Percentiles rank a stretch among this genome's conserved stretches.
Evolutionary conservation across 257 asterid genomes (phyloP).

Genomic region (Solanum pimpinellifolium): DNA sequence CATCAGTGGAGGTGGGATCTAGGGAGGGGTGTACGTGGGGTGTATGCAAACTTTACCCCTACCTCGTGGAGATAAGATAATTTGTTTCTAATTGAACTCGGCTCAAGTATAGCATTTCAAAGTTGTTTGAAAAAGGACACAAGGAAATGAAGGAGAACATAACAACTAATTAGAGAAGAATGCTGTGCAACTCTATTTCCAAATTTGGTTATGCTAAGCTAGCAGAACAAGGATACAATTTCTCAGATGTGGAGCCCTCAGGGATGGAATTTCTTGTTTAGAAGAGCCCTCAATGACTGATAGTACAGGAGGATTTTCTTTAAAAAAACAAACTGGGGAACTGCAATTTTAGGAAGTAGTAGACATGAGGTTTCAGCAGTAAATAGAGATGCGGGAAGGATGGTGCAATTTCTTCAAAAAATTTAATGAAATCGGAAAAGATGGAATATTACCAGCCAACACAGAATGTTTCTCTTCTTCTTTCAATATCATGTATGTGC

Average conservation of each 20-base stretch:
- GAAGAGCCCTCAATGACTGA: not conserved
- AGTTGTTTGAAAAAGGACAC: not conserved
- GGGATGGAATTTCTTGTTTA: not conserved
- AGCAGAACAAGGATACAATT: not conserved
- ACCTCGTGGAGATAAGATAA: not conserved
- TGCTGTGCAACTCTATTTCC: not conserved
- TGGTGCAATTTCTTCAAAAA: not conserved
- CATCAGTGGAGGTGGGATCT: not conserved
- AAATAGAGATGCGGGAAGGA: not conserved
- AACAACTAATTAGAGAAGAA: not conserved
- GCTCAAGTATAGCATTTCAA: not conserved
- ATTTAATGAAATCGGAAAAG: not conserved
- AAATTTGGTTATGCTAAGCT: not conserved
- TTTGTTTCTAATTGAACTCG: not conserved
- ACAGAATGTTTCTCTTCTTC: not conserved
- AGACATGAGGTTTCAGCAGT: not conserved
- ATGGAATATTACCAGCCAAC: not conserved
- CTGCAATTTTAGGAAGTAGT: not conserved
- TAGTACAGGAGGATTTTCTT: not conserved
- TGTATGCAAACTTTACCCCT: not conserved
- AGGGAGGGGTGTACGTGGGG: not conserved
- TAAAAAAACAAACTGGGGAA: not conserved
- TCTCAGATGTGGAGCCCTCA: not conserved
- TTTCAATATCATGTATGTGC: not conserved
- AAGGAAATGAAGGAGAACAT: not conserved